Evolutionary conservation across 1,139 yeast genomes (phyloP), one percentile per base, ranked within the genome.

Genomic region (Pichia sp.): DNA sequence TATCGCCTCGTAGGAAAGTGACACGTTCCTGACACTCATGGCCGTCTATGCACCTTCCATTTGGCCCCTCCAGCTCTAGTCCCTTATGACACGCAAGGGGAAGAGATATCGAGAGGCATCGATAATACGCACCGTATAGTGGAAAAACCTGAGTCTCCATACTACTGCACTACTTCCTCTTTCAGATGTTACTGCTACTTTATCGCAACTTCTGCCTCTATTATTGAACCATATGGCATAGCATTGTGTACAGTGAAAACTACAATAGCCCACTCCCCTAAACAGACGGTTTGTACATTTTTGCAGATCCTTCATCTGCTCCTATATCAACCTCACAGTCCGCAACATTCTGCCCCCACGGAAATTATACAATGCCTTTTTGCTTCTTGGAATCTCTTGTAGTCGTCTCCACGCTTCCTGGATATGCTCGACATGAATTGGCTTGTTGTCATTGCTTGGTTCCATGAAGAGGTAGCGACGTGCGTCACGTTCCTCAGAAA

Each of bases 351-450:
- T 71, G 1, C 97, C 96, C 7, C 97, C 96, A 29, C 84, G 82
- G 69, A 85, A 89, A 48, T 85, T 83, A 55, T 93, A 76, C 56
- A 85, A 70, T 1, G 96, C 88, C 58, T 79, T 81, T 56, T 83
- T 85, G 57, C 78, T 80, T 61, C 80, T 79, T 54, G 80, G 80
- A 1, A 81, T 75, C 2, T 76, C 72, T 69, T 93, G 98, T 56
- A 89, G 73, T 55, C 88, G 75, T 63, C 97, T 77, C 88, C 95
- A 93, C 0, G 98, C 98, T 64, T 92, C 97, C 59, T 87, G 86
- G 13, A 93, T 82, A 69, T 93, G 98, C 57, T 82, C 81, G 0
- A 95, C 90, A 68, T 83, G 74, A 43, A 93, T 77, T 0, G 98
- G 98, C 57, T 84, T 82, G 23, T 87, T 88, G 55, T 87, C 84